Evolutionary conservation across 2,329 filamentous ascomycete species (phyloP).

Genomic region (Trichoderma pleuroti): DNA sequence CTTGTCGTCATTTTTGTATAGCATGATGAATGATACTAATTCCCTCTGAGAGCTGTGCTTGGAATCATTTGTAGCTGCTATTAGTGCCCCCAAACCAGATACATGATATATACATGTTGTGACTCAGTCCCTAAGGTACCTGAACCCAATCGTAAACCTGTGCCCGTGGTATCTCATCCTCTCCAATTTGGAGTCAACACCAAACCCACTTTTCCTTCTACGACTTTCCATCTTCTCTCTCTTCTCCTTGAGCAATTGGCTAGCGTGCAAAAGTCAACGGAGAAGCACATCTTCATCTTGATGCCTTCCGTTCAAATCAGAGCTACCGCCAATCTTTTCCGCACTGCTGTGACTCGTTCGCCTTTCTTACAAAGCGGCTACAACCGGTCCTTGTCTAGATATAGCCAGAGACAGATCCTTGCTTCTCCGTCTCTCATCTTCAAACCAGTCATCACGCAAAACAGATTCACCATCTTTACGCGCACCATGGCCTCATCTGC

Average conservation of each 20-base stretch:
- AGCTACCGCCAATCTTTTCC: neutral
- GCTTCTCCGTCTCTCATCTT: neutral
- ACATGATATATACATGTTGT: neutral
- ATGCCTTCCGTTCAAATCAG: constrained; percentile 1
- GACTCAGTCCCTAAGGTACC: neutral
- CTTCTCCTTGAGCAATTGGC: neutral
- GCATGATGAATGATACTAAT: constrained; percentile 7
- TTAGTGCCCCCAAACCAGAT: neutral
- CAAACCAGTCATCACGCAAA: neutral
- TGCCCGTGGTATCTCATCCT: neutral
- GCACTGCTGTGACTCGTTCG: neutral
- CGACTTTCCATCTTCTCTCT: neutral
- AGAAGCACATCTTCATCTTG: neutral
- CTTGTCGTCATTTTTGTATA: neutral
- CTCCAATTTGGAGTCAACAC: neutral
- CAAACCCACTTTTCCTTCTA: constrained; percentile 4
- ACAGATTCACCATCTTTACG: neutral
- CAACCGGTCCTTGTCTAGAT: neutral
- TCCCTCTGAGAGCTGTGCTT: neutral
- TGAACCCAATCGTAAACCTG: neutral
- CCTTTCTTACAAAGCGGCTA: neutral
- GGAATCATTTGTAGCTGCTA: neutral
- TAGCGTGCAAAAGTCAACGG: neutral
- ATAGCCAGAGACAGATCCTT: neutral
- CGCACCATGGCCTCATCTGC: constrained; percentile 55